These are phyloP conservation scores for Scytalidium sp. DNA, from an alignment of 2,329 filamentous ascomycete species.

Conservation along the genomic window DNA sequence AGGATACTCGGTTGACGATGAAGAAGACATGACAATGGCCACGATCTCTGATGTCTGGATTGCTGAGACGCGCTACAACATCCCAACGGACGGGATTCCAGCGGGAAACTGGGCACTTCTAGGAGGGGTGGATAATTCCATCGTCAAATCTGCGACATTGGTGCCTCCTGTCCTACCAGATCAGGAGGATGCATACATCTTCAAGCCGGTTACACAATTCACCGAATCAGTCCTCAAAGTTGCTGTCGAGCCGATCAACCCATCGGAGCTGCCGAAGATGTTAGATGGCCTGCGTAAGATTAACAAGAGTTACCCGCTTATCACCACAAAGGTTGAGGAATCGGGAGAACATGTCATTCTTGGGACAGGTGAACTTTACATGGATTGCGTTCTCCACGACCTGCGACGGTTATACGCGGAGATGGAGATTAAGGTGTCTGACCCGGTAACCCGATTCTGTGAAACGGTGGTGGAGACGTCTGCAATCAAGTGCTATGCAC, in stretches of 20 bases:
- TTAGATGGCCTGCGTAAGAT: slow-evolving; percentile 93
- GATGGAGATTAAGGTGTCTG: slow-evolving; percentile 99
- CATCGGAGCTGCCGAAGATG: slow-evolving; percentile 98
- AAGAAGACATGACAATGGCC: slow-evolving; percentile 92
- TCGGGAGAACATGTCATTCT: slow-evolving; percentile 94
- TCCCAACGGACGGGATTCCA: slow-evolving; percentile 86
- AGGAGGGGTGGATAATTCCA: slow-evolving; percentile 92
- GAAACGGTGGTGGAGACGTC: slow-evolving; percentile 98
- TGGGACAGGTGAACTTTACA: slow-evolving; percentile 97
- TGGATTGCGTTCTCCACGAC: slow-evolving; percentile 98
- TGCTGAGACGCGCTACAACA: slow-evolving; percentile 87
- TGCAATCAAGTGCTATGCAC: slow-evolving; percentile 95
- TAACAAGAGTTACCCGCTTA: slow-evolving; percentile 95
- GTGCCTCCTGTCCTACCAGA: slow-evolving; percentile 77
- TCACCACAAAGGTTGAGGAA: slow-evolving; percentile 96
- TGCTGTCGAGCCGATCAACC: slow-evolving; percentile 96
- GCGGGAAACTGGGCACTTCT: slow-evolving; percentile 94
- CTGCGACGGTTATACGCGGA: slow-evolving; percentile 90
- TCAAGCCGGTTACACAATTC: slow-evolving; percentile 89
- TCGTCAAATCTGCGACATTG: slow-evolving; percentile 94
- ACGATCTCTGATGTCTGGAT: slow-evolving; percentile 87
- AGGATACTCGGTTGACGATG: slow-evolving; percentile 92
- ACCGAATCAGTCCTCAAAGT: slow-evolving; percentile 98
- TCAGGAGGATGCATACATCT: slow-evolving; percentile 91
- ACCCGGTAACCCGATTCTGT: slow-evolving; percentile 95